Base-by-base conservation (phyloP, 2,329 filamentous ascomycete species). In the Neofusicoccum kwambonambiense region DNA sequence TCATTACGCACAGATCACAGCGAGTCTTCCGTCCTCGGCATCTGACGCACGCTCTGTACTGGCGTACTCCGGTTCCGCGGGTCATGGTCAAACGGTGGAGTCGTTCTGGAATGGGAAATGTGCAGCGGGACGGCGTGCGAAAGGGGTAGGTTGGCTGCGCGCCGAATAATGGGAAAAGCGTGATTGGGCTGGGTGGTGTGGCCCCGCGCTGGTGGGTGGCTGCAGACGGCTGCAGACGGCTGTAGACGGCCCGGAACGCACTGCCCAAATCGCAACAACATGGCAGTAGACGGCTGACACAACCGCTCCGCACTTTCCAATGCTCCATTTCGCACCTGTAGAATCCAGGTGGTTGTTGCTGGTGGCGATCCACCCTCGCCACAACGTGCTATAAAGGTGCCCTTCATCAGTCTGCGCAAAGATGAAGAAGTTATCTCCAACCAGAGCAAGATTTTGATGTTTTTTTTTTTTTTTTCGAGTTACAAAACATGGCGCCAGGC, bases 41-140 rank as follows among this genome's bases (percentile, higher is more conserved):
- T 17, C 64, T 61, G 8, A 45, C 44, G 50, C 64, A 66, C 8
- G 64, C 64, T 45, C 64, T 41, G 50, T 66, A 66, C 12, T 64
- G 62, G 3, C 64, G 39, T n/a, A 57, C 39, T 17, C 64, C 64
- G 13, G 49, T 64, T 19, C 64, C 57, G 41, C 37, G 49, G 35
- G 64, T 66, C 64, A 66, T 66, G 19, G 35, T 27, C n/a, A 27
- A 17, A 4, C n/a, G 11, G 11, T 4, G 11, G 15, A 35, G 31
- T 13, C 27, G 51, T 9, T 19, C n/a, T 2, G 13, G 15, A 5
- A 31, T 11, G 15, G 3, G n/a, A n/a, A 17, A 37, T 3, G 31
- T 52, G 27, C 12, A 13, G 34, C 34, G 9, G n/a, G 12, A 54
- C 8, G 12, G 7, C 12, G 34, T 19, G 9, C 6, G 8, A 7